Percentiles rank a stretch among this genome's conserved stretches.
phyloP scores from a whole-genome alignment of 2,329 filamentous ascomycete genomes.

The Calonectria fujianensis region DNA sequence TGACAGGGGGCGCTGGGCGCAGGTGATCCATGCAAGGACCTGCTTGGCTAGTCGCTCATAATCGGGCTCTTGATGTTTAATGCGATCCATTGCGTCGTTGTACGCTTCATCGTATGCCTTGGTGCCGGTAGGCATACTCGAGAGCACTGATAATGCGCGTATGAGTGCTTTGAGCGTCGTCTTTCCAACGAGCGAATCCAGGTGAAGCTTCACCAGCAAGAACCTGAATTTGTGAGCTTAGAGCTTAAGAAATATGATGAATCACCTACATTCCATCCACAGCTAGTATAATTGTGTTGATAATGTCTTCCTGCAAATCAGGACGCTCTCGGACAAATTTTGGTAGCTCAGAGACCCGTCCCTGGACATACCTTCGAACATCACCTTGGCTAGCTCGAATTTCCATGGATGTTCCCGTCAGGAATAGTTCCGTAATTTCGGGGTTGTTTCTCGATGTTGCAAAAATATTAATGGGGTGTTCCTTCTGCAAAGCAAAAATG shows the following conservation, averaged over 20 bases:
- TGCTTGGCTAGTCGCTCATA: conserved; percentile 61
- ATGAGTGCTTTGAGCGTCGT: conserved; percentile 58
- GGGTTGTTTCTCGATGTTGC: conserved; percentile 28
- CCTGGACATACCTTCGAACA: conserved; percentile 31
- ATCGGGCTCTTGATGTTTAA: conserved; percentile 60
- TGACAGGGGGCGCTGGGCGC: conserved; percentile 58
- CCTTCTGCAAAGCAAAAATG: background rate
- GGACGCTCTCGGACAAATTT: conserved; percentile 10
- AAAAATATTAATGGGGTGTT: conserved; percentile 7
- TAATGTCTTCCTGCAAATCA: conserved; percentile 38
- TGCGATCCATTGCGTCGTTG: conserved; percentile 63
- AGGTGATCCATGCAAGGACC: conserved; percentile 64
- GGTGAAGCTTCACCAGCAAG: conserved; percentile 45
- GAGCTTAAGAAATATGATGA: no score
- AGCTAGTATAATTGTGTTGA: conserved; percentile 7
- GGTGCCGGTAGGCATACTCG: conserved; percentile 54
- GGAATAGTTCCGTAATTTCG: conserved; percentile 3
- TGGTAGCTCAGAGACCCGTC: conserved; percentile 19
- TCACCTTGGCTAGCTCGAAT: conserved; percentile 31
- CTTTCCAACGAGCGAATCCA: conserved; percentile 46
- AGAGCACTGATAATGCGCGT: conserved; percentile 51
- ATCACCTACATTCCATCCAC: conserved; percentile 38
- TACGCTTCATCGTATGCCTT: conserved; percentile 64
- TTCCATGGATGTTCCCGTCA: background rate
- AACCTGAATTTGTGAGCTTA: conserved; percentile 38